Percentiles rank a stretch among this genome's conserved stretches.
Conservation (phyloP, 148 eudicot species). For the Talinum fruticosum region DNA sequence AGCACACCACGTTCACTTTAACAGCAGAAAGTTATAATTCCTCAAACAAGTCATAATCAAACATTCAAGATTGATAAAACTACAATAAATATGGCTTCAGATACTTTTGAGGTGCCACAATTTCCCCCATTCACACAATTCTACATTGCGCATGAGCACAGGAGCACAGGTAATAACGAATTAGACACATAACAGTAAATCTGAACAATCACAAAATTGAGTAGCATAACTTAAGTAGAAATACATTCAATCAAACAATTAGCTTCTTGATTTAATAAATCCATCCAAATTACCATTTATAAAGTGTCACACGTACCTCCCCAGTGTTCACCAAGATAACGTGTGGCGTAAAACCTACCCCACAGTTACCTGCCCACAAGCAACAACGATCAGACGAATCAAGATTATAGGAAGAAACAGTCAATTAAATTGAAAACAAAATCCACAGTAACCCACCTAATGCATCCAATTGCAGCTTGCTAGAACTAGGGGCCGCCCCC, state of each 20-base stretch:
- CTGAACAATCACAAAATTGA: not conserved
- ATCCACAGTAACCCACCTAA: constrained; percentile 41
- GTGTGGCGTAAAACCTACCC: constrained; percentile 79
- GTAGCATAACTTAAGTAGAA: not conserved
- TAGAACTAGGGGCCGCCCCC: constrained; percentile 66
- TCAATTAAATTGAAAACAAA: not conserved
- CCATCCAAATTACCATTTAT: not conserved
- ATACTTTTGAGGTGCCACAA: not conserved
- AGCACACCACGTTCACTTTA: not conserved
- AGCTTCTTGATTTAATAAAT: not conserved
- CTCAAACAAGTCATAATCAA: not conserved
- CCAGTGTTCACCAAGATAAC: constrained; percentile 73
- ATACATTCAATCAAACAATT: too few species aligned
- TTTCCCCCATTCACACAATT: not conserved
- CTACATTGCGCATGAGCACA: not conserved
- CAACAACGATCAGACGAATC: constrained; percentile 10
- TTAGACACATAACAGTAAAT: not conserved
- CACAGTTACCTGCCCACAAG: constrained; percentile 55
- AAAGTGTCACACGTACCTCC: constrained; percentile 45
- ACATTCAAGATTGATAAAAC: not conserved
- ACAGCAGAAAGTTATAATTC: not conserved
- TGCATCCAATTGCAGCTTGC: constrained; percentile 76
- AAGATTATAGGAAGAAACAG: not conserved
- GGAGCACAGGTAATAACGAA: not conserved
- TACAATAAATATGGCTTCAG: not conserved